Evolutionary conservation across 2,329 filamentous ascomycete genomes (phyloP).

Genomic region (Aspergillus viridinutans): DNA sequence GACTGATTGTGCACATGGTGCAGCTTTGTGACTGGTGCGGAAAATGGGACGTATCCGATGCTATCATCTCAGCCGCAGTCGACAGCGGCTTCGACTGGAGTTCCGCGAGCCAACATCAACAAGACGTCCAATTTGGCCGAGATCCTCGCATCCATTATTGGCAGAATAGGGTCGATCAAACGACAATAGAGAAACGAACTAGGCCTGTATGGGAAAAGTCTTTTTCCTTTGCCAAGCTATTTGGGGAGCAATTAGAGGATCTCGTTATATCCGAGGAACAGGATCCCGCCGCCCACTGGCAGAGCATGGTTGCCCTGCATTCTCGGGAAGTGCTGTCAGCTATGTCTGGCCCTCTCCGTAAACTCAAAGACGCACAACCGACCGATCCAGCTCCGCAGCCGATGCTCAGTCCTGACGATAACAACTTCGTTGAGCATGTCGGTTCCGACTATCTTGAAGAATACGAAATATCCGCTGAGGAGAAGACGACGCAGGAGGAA

Average conservation of each 20-base stretch:
- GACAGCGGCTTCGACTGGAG: slow-evolving; percentile 32
- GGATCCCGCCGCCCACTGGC: slow-evolving; percentile 12
- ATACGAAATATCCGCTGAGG: not conserved
- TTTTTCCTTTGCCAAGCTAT: slow-evolving; percentile 28
- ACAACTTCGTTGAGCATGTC: not conserved
- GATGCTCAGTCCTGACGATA: not conserved
- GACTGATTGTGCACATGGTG: slow-evolving; percentile 37
- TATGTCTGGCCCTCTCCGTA: slow-evolving; percentile 8
- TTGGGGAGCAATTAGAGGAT: slow-evolving; percentile 24
- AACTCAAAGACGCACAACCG: not conserved
- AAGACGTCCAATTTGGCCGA: slow-evolving; percentile 21
- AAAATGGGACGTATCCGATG: slow-evolving; percentile 25
- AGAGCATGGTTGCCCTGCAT: slow-evolving; percentile 21
- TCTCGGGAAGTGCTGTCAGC: slow-evolving; percentile 22
- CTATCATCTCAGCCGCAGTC: slow-evolving; percentile 33
- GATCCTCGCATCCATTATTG: slow-evolving; percentile 26
- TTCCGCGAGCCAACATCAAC: slow-evolving; percentile 19
- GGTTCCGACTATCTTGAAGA: not conserved
- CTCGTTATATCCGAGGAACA: slow-evolving; percentile 14
- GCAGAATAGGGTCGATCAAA: slow-evolving; percentile 21
- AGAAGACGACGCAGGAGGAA: slow-evolving; percentile 18
- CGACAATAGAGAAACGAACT: slow-evolving; percentile 13
- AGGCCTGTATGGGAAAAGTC: slow-evolving; percentile 29
- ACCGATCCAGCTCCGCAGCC: not conserved
- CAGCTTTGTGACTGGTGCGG: slow-evolving; percentile 35